These are phyloP conservation scores for Niveomyces coronatus DNA, from an alignment of 2,329 filamentous ascomycete species.

Conservation along the genomic window DNA sequence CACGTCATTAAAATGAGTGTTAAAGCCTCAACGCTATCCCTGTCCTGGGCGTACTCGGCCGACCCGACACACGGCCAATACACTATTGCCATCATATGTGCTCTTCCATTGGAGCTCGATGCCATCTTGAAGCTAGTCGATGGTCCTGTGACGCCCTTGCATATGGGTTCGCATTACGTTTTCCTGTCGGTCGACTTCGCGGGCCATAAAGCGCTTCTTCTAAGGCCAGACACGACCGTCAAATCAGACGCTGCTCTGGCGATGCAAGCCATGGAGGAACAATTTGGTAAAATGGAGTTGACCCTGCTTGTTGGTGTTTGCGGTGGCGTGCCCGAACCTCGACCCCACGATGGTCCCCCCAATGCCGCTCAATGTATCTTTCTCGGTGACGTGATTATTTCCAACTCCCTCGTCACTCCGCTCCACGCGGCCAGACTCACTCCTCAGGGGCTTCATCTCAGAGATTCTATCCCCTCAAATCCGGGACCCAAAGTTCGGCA, in stretches of 20 bases:
- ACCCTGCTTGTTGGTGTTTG: conserved; percentile 27
- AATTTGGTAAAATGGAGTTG: conserved; percentile 15
- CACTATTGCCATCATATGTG: conserved; percentile 11
- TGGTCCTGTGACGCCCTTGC: background rate
- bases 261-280: conserved; percentile 3
- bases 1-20: too few relatives aligned
- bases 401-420: conserved; percentile 16
- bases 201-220: background rate
- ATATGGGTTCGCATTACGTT: background rate
- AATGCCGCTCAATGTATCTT: conserved; percentile 10
- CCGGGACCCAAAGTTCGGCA: background rate
- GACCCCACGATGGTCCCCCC: background rate
- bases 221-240: background rate
- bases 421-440: background rate
- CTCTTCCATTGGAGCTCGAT: conserved; percentile 11
- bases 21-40: too few relatives aligned
- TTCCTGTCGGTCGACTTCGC: background rate
- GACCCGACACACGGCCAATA: too few relatives aligned
- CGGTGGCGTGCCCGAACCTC: conserved; percentile 19
- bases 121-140: conserved; percentile 12
- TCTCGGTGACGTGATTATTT: conserved; percentile 19
- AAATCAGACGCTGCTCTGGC: background rate
- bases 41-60: too few relatives aligned
- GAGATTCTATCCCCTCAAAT: background rate
- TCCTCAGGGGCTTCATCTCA: background rate